Percentiles rank a stretch among this genome's conserved stretches.
These are phyloP conservation scores for Gnetum montanum DNA, from an alignment of 75 land plant genomes.

Conservation along the genomic window DNA sequence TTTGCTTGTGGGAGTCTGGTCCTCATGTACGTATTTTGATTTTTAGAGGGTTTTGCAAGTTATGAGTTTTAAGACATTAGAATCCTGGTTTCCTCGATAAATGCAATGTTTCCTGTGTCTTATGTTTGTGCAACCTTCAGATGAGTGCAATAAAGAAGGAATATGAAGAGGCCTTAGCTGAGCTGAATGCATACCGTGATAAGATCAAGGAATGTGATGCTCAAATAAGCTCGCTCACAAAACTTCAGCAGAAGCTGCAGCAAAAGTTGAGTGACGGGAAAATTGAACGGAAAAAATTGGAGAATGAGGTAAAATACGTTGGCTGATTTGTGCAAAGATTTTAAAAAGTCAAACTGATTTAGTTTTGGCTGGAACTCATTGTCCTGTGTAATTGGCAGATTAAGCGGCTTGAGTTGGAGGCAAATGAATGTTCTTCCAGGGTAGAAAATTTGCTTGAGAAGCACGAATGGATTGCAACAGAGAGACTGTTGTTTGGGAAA, in stretches of 20 bases:
- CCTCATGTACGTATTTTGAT: background rate
- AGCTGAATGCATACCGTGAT: conserved; percentile 51
- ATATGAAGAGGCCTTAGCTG: conserved; percentile 53
- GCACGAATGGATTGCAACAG: conserved; percentile 88
- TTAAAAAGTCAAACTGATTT: background rate
- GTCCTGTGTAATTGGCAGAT: conserved; percentile 41
- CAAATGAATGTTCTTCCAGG: conserved; percentile 56
- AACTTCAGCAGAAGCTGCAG: conserved; percentile 66
- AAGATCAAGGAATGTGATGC: conserved; percentile 89
- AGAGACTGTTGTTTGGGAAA: conserved; percentile 89
- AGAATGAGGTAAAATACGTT: conserved; percentile 99
- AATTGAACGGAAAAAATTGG: conserved; percentile 81
- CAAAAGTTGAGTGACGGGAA: conserved; percentile 59
- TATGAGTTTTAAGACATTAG: too few relatives aligned
- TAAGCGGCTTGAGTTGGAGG: conserved; percentile 79
- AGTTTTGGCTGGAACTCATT: background rate
- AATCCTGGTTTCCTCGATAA: too few relatives aligned
- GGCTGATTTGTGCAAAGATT: conserved; percentile 5
- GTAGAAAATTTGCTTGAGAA: conserved; percentile 78
- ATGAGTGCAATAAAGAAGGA: conserved; percentile 38
- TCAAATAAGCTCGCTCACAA: conserved; percentile 56
- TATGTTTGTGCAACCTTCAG: conserved; percentile 26
- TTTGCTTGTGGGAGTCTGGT: background rate
- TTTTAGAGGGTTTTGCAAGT: too few relatives aligned
- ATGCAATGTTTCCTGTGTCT: too few relatives aligned